Percentiles rank a stretch among this genome's conserved stretches.
These are phyloP conservation scores for Panicum virgatum DNA, from an alignment of 202 grass and related monocot genomes.

Conservation along the genomic window DNA sequence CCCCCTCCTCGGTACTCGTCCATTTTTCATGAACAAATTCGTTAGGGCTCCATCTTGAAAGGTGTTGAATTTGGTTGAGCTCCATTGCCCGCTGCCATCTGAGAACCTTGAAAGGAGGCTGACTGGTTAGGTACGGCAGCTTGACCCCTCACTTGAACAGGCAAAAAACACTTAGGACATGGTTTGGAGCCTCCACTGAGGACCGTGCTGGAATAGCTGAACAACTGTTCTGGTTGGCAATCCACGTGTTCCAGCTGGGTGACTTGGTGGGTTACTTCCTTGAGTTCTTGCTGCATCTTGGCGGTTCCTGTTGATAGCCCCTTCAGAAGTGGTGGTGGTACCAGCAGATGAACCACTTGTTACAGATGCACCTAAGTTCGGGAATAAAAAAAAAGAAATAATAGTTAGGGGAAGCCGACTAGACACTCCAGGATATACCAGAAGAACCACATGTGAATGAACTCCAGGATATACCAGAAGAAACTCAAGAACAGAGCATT, in stretches of 20 bases:
- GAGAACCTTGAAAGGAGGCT: conserved; percentile 40
- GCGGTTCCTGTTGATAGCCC: conserved; percentile 23
- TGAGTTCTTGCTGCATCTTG: no score
- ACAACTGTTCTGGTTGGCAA: conserved; percentile 65
- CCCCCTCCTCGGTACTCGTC: no score
- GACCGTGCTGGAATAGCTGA: conserved; percentile 61
- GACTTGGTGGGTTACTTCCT: conserved; percentile 41
- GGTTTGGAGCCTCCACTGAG: conserved; percentile 50
- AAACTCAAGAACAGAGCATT: not conserved
- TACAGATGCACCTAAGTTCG: no score
- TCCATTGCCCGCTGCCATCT: conserved; percentile 27
- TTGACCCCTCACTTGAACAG: conserved; percentile 74
- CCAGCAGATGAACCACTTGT: conserved; percentile 55
- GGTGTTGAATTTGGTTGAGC: conserved; percentile 55
- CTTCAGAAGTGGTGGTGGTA: conserved; percentile 34
- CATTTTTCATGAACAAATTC: no score
- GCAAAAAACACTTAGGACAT: conserved; percentile 71
- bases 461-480: conserved; percentile 9
- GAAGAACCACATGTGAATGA: not conserved
- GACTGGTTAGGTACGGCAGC: conserved; percentile 35
- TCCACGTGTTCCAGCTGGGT: conserved; percentile 54
- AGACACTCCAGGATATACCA: no score
- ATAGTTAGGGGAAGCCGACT: not conserved
- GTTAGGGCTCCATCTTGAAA: no score
- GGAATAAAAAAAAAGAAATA: not conserved